phyloP scores from a whole-genome alignment of 1,284 basidiomycete genomes.

The Schizophyllum amplum region DNA sequence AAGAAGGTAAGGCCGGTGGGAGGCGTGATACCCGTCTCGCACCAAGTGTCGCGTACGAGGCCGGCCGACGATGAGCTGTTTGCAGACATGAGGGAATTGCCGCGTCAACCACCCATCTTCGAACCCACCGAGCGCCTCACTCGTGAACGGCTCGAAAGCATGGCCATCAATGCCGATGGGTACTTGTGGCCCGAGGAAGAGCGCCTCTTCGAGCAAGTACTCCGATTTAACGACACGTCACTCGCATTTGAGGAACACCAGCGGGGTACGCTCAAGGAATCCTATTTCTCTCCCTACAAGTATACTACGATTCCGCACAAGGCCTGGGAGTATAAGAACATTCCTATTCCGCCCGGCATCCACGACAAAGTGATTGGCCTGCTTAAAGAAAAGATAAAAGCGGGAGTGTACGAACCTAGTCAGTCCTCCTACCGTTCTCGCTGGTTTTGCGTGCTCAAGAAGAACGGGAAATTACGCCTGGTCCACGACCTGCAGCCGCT shows the following conservation, averaged over 20 bases:
- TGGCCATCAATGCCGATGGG: not conserved
- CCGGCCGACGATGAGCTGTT: slow-evolving; percentile 11
- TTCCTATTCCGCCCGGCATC: slow-evolving; percentile 19
- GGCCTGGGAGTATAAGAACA: slow-evolving; percentile 14
- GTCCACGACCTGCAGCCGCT: slow-evolving; percentile 2
- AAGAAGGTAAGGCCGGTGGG: slow-evolving; percentile 6
- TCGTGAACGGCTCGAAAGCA: slow-evolving; percentile 5
- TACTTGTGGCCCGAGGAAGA: slow-evolving; percentile 15
- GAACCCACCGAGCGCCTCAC: not conserved
- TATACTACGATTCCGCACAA: slow-evolving; percentile 25
- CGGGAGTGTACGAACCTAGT: slow-evolving; percentile 8
- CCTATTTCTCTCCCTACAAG: slow-evolving; percentile 26
- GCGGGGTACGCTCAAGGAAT: slow-evolving; percentile 22
- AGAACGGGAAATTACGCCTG: not conserved
- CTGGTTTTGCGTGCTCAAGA: slow-evolving; percentile 2
- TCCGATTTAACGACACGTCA: slow-evolving; percentile 13
- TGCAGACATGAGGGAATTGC: not conserved
- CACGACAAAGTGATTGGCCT: slow-evolving; percentile 8
- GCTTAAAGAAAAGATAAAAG: not conserved
- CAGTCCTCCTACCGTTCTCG: slow-evolving; percentile 9
- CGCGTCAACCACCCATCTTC: slow-evolving; percentile 6
- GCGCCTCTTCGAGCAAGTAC: slow-evolving; percentile 16
- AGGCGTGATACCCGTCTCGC: too few relatives aligned
- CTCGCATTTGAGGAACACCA: slow-evolving; percentile 28
- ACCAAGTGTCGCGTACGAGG: too few relatives aligned